phyloP scores from a whole-genome alignment of 441 rosid species.

The Erodium texanum region DNA sequence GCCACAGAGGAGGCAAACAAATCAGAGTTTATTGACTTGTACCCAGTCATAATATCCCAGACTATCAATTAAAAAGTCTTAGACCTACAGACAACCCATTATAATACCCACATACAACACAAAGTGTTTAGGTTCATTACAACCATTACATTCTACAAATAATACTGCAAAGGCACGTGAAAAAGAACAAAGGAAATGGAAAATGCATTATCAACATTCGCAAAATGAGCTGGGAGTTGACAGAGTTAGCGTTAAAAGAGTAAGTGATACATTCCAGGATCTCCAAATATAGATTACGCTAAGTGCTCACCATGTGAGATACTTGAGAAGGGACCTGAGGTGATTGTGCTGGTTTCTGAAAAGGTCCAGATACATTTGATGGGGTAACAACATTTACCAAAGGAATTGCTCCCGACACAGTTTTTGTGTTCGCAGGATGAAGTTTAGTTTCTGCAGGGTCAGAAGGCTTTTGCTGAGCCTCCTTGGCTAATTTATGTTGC shows the following conservation, averaged over 20 bases:
- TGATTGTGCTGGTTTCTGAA: conserved; percentile 38
- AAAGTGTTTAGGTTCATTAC: not conserved
- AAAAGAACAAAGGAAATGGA: not conserved
- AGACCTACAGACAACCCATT: too few relatives aligned
- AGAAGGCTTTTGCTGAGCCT: conserved; percentile 38
- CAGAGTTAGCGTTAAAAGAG: not conserved
- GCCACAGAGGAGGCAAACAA: too few relatives aligned
- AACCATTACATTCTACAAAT: not conserved
- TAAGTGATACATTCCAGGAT: not conserved
- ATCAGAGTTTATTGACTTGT: not conserved
- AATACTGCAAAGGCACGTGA: not conserved
- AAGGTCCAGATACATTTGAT: conserved; percentile 27
- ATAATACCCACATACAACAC: too few relatives aligned
- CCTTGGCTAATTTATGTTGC: conserved; percentile 45
- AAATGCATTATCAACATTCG: not conserved
- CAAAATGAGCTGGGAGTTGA: not conserved
- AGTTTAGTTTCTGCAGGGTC: conserved; percentile 32
- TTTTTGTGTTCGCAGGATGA: conserved; percentile 34
- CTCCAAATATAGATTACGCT: not conserved
- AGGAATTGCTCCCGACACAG: conserved; percentile 27
- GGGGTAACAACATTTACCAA: conserved; percentile 23
- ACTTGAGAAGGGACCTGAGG: conserved; percentile 23
- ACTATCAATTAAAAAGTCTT: too few relatives aligned
- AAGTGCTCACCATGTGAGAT: conserved; percentile 28
- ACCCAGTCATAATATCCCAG: not conserved